phyloP scores from a whole-genome alignment of 1,284 basidiomycete species.

The Omphalotus olearius region DNA sequence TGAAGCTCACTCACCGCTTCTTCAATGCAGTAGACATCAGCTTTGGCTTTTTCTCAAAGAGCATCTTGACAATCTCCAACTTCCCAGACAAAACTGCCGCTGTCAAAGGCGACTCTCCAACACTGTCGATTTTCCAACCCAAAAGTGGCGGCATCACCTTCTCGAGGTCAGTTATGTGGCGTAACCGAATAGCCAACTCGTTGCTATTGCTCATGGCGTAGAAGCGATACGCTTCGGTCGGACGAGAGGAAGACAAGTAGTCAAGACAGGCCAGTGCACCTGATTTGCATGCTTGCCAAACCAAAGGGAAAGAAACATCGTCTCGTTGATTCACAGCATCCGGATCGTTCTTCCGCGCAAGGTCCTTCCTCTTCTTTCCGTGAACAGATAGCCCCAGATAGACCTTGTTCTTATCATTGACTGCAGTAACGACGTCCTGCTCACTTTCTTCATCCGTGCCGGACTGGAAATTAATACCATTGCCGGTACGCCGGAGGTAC shows the following conservation, averaged over 20 bases:
- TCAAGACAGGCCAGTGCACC: slow-evolving; percentile 35
- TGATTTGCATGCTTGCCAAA: slow-evolving; percentile 38
- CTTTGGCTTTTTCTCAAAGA: slow-evolving; percentile 36
- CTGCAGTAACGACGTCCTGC: slow-evolving; percentile 15
- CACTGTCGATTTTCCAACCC: slow-evolving; percentile 39
- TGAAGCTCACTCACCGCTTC: slow-evolving; percentile 35
- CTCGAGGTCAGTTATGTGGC: slow-evolving; percentile 32
- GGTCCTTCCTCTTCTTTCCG: slow-evolving; percentile 53
- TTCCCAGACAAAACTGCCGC: slow-evolving; percentile 34
- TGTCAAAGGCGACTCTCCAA: slow-evolving; percentile 47
- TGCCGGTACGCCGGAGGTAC: slow-evolving; percentile 46
- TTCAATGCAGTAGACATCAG: slow-evolving; percentile 36
- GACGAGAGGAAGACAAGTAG: slow-evolving; percentile 37
- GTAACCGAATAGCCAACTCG: slow-evolving; percentile 32
- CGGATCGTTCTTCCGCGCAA: slow-evolving; percentile 44
- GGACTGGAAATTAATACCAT: slow-evolving; percentile 35
- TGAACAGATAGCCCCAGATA: slow-evolving; percentile 58
- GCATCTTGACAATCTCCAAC: slow-evolving; percentile 34
- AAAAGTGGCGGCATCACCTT: slow-evolving; percentile 39
- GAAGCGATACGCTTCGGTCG: slow-evolving; percentile 33
- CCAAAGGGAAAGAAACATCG: slow-evolving; percentile 25
- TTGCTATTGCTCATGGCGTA: slow-evolving; percentile 40
- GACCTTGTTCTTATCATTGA: slow-evolving; percentile 37
- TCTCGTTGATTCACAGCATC: slow-evolving; percentile 24
- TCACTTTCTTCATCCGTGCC: slow-evolving; percentile 19